These are phyloP conservation scores for Debaryomyces sp. DNA, from an alignment of 1,139 yeast genomes.

Conservation along the genomic window DNA sequence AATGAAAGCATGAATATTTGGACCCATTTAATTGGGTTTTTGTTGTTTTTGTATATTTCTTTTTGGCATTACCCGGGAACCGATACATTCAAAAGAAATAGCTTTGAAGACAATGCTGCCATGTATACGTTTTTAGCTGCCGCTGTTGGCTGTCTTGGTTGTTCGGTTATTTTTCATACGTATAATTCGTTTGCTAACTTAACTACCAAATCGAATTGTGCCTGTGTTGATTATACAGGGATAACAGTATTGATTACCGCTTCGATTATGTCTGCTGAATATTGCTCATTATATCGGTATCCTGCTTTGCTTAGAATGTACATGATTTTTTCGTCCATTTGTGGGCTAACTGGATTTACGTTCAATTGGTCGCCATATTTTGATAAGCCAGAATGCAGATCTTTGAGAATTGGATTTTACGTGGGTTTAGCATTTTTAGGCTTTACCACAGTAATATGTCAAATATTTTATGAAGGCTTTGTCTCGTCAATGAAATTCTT, in stretches of 20 bases:
- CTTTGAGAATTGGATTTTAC: constrained; percentile 81
- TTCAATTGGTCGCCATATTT: constrained; percentile 92
- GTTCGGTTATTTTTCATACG: constrained; percentile 91
- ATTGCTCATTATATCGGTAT: constrained; percentile 69
- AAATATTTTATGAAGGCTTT: constrained; percentile 60
- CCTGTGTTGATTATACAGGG: constrained; percentile 95
- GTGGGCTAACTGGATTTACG: constrained; percentile 72
- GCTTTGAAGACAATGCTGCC: constrained; percentile 51
- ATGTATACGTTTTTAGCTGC: constrained; percentile 70
- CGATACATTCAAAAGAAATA: constrained; percentile 40
- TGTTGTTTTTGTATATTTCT: constrained; percentile 58
- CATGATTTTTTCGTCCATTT: constrained; percentile 60
- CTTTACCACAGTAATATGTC: constrained; percentile 60
- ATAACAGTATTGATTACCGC: constrained; percentile 88
- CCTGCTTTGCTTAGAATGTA: constrained; percentile 52
- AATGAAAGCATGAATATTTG: constrained; percentile 93
- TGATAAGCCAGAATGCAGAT: constrained; percentile 83
- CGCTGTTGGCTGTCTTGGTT: constrained; percentile 72
- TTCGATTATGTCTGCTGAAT: constrained; percentile 86
- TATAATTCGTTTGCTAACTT: constrained; percentile 77
- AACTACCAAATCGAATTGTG: constrained; percentile 68
- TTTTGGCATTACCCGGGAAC: constrained; percentile 64
- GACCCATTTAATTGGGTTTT: constrained; percentile 81
- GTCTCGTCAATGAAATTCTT: constrained; percentile 53
- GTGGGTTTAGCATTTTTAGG: constrained; percentile 81